Evolutionary conservation across 495 filamentous ascomycete genomes (phyloP).

Genomic region (Copromyces sp.): DNA sequence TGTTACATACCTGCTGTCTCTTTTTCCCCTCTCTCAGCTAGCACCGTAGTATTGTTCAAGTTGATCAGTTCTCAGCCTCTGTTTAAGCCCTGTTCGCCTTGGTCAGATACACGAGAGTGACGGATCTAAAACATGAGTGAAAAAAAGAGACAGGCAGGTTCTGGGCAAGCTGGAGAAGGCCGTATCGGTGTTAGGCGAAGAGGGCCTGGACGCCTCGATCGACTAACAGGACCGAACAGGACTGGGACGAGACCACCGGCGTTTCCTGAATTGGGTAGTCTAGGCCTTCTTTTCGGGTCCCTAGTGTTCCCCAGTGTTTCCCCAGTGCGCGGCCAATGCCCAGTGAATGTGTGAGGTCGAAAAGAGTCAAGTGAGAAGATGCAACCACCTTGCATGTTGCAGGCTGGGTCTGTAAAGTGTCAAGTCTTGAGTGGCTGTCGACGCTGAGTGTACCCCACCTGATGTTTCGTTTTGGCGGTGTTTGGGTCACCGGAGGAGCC

Average conservation of each 20-base stretch:
- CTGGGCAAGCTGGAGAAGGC: not conserved
- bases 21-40: not conserved
- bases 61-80: not conserved
- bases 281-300: not conserved
- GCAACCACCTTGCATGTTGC: slow-evolving; percentile 20
- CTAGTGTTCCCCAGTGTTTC: not conserved
- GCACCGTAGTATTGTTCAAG: not conserved
- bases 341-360: not conserved
- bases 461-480: slow-evolving; percentile 11
- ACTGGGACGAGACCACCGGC: not conserved
- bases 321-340: not conserved
- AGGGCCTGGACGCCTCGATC: not conserved
- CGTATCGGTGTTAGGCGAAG: not conserved
- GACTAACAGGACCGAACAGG: not conserved
- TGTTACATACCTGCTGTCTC: not conserved
- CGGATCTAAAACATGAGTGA: not conserved
- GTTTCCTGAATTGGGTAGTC: not conserved
- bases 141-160: not conserved
- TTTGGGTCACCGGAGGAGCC: not conserved
- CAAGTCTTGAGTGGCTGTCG: slow-evolving; percentile 23
- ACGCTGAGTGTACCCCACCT: slow-evolving; percentile 14
- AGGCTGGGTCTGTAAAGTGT: slow-evolving; percentile 23
- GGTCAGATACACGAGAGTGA: not conserved
- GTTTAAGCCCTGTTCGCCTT: not conserved
- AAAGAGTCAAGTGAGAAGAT: slow-evolving; percentile 6